Evolutionary conservation across 2,329 filamentous ascomycete genomes (phyloP).

Genomic region (Dactylella cylindrospora): DNA sequence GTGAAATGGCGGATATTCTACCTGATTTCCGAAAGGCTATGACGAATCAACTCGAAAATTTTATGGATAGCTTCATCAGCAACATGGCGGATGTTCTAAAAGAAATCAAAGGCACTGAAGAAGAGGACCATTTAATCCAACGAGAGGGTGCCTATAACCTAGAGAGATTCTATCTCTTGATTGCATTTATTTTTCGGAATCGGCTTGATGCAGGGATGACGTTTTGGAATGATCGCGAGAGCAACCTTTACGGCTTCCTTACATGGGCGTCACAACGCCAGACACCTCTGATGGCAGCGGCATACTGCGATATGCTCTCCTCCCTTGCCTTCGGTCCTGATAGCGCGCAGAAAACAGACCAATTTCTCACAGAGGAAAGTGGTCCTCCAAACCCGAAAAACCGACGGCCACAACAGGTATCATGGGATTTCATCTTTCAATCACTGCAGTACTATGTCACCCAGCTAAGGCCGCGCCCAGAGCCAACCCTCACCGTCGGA

Average conservation of each 20-base stretch:
- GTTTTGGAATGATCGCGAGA: conserved; percentile 91
- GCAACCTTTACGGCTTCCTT: conserved; percentile 89
- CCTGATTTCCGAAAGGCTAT: conserved; percentile 70
- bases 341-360: conserved; percentile 80
- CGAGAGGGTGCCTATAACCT: conserved; percentile 62
- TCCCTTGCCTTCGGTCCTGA: conserved; percentile 80
- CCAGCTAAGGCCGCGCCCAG: conserved; percentile 46
- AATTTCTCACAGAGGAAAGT: conserved; percentile 85
- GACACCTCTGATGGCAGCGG: conserved; percentile 91
- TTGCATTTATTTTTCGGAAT: conserved; percentile 86
- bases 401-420: conserved; percentile 78
- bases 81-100: conserved; percentile 89
- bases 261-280: conserved; percentile 95
- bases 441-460: conserved; percentile 64
- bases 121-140: conserved; percentile 54
- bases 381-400: conserved; percentile 73
- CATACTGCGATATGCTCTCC: conserved; percentile 94
- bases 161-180: conserved; percentile 87
- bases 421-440: conserved; percentile 88
- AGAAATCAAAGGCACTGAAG: conserved; percentile 48
- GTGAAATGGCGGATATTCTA: conserved; percentile 69
- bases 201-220: conserved; percentile 79
- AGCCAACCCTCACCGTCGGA: conserved; percentile 49
- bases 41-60: conserved; percentile 79
- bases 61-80: conserved; percentile 88